Evolutionary conservation across 108 stramenopile genomes (phyloP).

Genomic region (Mayamaea pseudoterrestris): DNA sequence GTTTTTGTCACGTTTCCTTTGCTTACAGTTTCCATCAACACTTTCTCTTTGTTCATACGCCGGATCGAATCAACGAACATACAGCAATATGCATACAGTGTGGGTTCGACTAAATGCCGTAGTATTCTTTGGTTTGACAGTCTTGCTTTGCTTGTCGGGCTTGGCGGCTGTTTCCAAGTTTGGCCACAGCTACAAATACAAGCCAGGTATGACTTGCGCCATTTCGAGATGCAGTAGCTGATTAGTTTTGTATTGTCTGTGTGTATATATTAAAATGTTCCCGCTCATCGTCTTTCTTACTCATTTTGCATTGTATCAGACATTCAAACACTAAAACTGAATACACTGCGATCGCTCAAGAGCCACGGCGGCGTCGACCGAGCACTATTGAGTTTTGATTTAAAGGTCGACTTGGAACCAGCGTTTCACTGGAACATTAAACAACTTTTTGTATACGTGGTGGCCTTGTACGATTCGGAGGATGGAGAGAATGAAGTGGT

Average conservation of each 20-base stretch:
- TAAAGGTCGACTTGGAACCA: constrained; percentile 87
- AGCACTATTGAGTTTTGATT: constrained; percentile 85
- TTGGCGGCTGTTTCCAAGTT: constrained; percentile 77
- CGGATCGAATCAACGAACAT: too few relatives aligned
- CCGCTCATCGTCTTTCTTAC: neutral
- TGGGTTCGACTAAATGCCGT: constrained; percentile 98
- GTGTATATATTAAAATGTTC: neutral
- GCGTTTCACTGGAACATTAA: constrained; percentile 99
- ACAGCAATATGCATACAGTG: constrained; percentile 76
- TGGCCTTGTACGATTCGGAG: constrained; percentile 71
- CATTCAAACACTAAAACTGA: constrained; percentile 57
- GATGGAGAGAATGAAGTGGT: constrained; percentile 87
- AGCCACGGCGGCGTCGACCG: constrained; percentile 89
- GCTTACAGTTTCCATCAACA: too few relatives aligned
- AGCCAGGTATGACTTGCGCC: constrained; percentile 36
- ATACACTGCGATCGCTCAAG: constrained; percentile 69
- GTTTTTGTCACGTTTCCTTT: too few relatives aligned
- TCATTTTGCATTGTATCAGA: constrained; percentile 13
- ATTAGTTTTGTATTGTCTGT: neutral
- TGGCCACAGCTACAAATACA: constrained; percentile 38
- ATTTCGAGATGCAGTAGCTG: neutral
- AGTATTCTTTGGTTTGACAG: constrained; percentile 96
- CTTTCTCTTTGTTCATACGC: too few relatives aligned
- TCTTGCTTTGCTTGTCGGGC: constrained; percentile 80
- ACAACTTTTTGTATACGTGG: constrained; percentile 88